Base-by-base conservation (phyloP, 352 stramenopile genomes). In the Globisporangium barbulae region DNA sequence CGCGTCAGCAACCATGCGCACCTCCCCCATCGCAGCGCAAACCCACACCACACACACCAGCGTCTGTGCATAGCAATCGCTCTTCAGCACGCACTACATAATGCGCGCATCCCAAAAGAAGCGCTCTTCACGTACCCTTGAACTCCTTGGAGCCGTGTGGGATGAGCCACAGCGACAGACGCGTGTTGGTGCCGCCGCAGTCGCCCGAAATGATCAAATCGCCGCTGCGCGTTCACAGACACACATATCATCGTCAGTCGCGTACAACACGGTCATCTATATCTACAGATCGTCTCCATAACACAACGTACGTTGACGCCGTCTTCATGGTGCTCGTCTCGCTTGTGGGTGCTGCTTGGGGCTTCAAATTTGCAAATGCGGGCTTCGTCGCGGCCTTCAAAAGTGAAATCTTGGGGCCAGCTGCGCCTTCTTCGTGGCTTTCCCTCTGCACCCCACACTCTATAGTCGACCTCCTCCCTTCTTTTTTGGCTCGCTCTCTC, bases 131-230 rank as follows among this genome's bases (percentile, higher is more conserved):
- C 70, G 45, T 64, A 85, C 77, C 79, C 31, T 71, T 85, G 64
- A 90, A 91, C 54, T 75, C 66, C 8, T 72, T 81, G 54, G 74
- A 71, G 54, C 73, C 81, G 28, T 79, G 72, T 30, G 83, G 86
- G 59, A 96, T 87, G 35, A 84, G 74, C 78, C 85, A 96, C 25
- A 98, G 78, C 75, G 89, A 89, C 60, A 99, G 85, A 19, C 97
- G 90, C 64, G 91, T 98, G 79, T 99, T 99, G 63, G 97, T 99
- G 65, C 97, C 97, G 66, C 97, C 97, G 64, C 98, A 98, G 79
- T 99, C 97, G 56, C 93, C 97, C 12, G 84, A 93, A 41, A 94
- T 89, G 57, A 94, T 88, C 22, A 94, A 70, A 67, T 94, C 83
- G 57, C 81, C 78, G 41, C 81, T 90, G 25, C 10, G 19, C 8